A percentile compares a stretch with the other conserved stretches of the same genome.
Evolutionary conservation across 2,329 filamentous ascomycete species (phyloP).

Genomic region (Cryphonectria naterciae): DNA sequence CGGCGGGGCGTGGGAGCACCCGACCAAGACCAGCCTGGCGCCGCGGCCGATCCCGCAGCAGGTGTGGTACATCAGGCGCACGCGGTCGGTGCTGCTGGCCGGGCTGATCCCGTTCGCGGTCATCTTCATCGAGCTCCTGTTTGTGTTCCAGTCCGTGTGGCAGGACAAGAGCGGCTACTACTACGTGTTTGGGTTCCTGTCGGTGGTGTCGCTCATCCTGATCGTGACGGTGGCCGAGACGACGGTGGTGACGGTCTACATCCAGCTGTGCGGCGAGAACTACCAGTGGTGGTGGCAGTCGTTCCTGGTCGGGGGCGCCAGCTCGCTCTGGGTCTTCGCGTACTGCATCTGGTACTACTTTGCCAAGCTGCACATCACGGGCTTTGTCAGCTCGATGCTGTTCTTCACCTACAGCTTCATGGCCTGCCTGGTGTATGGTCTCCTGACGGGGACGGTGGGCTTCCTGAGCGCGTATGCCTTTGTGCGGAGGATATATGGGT

Average conservation of each 20-base stretch:
- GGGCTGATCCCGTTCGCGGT: constrained; percentile 84
- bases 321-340: constrained; percentile 78
- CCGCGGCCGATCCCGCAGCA: constrained; percentile 75
- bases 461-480: constrained; percentile 86
- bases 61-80: constrained; percentile 72
- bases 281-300: constrained; percentile 94
- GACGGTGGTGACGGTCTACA: constrained; percentile 81
- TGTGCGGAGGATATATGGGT: constrained; percentile 82
- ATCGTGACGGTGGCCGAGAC: constrained; percentile 80
- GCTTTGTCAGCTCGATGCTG: constrained; percentile 76
- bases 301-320: constrained; percentile 77
- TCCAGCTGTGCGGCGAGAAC: constrained; percentile 82
- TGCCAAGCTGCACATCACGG: constrained; percentile 78
- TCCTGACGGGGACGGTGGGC: constrained; percentile 81
- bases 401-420: constrained; percentile 88
- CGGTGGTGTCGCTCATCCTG: constrained; percentile 72
- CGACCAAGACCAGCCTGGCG: constrained; percentile 74
- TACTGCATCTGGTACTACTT: constrained; percentile 87
- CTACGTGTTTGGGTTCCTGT: constrained; percentile 87
- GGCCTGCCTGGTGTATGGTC: constrained; percentile 78
- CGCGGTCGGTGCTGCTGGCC: constrained; percentile 69
- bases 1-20: constrained; percentile 75
- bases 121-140: constrained; percentile 84
- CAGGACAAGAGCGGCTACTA: constrained; percentile 92
- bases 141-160: constrained; percentile 86